Base-by-base conservation (phyloP, 345 rosid genomes). In the Salix udensis region DNA sequence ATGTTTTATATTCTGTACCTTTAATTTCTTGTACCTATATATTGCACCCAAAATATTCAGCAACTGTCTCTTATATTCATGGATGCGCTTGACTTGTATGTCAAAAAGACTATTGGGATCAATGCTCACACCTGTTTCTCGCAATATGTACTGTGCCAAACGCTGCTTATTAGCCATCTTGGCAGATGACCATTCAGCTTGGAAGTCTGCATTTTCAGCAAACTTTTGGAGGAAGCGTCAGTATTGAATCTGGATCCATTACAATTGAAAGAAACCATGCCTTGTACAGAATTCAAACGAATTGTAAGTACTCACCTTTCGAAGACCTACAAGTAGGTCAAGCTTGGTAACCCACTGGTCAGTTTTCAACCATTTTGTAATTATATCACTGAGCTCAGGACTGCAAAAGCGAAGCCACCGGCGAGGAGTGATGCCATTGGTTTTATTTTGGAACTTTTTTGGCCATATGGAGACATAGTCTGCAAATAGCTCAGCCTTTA, bases 51-150 rank as follows among this genome's bases (percentile, higher is more conserved):
- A 87, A 81, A 95, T 93, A 84, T 95, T 95, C 87, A 95, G 79
- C 72, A 95, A 86, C 77, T 95, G 97, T 84, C 98, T 91, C 89
- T 95, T 95, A 85, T 95, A 95, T 75, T 95, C 98, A 80, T 95
- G 98, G 80, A 95, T 95, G 79, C 98, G 97, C 88, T 95, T 95
- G 77, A 95, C 93, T 88, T 93, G 97, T 78, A 95, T 95, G 86
- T 95, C 98, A 84, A 93, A 95, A 60, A 95, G 87, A 82, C 92
- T 93, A 78, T 83, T 88, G 68, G 96, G 86, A 79, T 95, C 96
- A 74, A 95, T 87, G 78, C 79, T 89, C 76, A 76, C 94, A 80
- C 97, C 97, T 19, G 94, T 95, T 73, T 90, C 97, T 73, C 77
- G 90, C 85, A 76, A 44, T 84, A 95, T 75, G 77, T 91, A 93